phyloP scores from a whole-genome alignment of 2,329 filamentous ascomycete species.

The Fulvia fulva region DNA sequence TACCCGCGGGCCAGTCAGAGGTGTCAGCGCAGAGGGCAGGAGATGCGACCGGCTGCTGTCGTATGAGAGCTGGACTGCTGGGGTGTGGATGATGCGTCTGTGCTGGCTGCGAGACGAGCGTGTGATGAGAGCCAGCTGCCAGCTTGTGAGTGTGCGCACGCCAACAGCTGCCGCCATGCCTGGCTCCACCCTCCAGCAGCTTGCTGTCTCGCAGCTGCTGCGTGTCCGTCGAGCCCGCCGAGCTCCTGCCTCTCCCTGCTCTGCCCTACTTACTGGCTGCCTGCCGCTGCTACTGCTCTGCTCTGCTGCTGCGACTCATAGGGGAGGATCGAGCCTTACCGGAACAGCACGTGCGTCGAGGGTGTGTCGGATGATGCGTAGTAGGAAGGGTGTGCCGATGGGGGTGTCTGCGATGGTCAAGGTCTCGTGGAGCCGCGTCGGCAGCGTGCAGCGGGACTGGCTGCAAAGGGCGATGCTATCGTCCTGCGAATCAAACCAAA shows the following conservation, averaged over 20 bases:
- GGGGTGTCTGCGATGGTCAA: background rate
- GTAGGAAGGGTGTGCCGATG: background rate
- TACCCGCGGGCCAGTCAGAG: background rate
- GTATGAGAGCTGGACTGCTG: background rate
- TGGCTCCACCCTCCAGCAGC: background rate
- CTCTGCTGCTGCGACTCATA: background rate
- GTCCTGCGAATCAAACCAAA: constrained; percentile 1
- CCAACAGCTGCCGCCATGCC: constrained; percentile 1
- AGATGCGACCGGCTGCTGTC: background rate
- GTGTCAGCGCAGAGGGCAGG: background rate
- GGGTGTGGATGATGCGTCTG: background rate
- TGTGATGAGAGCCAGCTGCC: background rate
- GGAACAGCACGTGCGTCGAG: constrained; percentile 4
- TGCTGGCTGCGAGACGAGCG: background rate
- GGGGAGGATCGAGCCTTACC: constrained; percentile 1
- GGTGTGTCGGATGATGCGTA: background rate
- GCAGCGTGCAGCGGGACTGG: background rate
- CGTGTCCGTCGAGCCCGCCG: background rate
- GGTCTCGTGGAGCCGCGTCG: background rate
- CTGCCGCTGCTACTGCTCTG: background rate
- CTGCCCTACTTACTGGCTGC: too few relatives aligned
- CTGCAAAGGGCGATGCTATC: background rate
- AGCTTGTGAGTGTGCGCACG: background rate
- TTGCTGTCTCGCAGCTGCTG: background rate
- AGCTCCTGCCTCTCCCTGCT: background rate